A percentile compares a stretch with the other conserved stretches of the same genome.
Evolutionary conservation across 2,329 filamentous ascomycete species (phyloP).

Genomic region (Ambrosiella xylebori): DNA sequence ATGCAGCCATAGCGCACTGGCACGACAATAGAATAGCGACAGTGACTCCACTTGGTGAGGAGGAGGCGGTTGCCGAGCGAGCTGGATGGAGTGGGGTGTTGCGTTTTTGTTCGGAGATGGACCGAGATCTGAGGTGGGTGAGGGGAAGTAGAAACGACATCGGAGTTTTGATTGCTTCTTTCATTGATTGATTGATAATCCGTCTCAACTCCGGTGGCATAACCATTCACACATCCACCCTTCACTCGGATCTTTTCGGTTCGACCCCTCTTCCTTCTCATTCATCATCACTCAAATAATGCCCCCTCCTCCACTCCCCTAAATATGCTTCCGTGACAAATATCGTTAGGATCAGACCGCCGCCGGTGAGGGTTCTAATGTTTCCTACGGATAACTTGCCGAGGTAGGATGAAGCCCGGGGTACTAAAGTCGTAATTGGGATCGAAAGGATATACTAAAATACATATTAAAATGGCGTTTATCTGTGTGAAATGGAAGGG

Average conservation of each 20-base stretch:
- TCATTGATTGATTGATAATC: too few species aligned
- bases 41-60: neutral
- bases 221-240: too few species aligned
- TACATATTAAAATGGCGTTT: too few species aligned
- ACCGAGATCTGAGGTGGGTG: neutral
- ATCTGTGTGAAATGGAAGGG: too few species aligned
- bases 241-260: neutral
- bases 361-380: neutral
- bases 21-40: neutral
- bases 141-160: neutral
- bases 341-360: neutral
- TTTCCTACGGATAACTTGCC: neutral
- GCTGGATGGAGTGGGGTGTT: neutral
- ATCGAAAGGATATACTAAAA: neutral
- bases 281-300: neutral
- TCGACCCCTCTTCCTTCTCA: neutral
- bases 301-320: neutral
- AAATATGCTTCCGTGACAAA: neutral
- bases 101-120: neutral
- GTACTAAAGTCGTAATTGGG: neutral
- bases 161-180: too few species aligned
- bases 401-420: neutral
- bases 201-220: too few species aligned
- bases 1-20: neutral
- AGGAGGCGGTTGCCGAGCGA: neutral